These are phyloP conservation scores for Raphanus raphanistrum DNA, from an alignment of 345 rosid species.

Conservation along the genomic window DNA sequence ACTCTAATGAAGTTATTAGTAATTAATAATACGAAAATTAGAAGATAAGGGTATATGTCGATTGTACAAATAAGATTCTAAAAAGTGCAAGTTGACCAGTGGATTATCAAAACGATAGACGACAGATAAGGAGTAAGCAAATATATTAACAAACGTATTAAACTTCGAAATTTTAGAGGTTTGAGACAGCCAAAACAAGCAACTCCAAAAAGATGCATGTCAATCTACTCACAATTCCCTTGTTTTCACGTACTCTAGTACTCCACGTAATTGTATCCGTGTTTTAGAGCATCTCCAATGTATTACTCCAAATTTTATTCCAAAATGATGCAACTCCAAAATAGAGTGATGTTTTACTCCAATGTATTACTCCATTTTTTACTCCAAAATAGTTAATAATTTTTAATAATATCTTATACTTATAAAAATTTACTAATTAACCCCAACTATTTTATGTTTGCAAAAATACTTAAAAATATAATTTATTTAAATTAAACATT, in stretches of 20 bases:
- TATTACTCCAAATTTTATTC: no score
- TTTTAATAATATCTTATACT: no score
- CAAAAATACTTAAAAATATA: no score
- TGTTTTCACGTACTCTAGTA: constrained; percentile 22
- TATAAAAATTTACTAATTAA: no score
- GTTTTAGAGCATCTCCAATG: no score
- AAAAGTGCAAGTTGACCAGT: constrained; percentile 30
- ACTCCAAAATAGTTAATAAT: no score
- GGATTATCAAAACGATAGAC: constrained; percentile 22
- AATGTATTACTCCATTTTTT: no score
- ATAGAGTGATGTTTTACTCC: no score
- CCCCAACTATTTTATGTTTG: no score
- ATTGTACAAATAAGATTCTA: constrained; percentile 9
- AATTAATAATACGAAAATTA: neutral
- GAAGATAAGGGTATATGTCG: constrained; percentile 15
- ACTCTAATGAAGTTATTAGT: neutral
- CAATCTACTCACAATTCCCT: constrained; percentile 30
- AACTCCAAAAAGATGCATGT: constrained; percentile 29
- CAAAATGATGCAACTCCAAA: no score
- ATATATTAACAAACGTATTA: constrained; percentile 21
- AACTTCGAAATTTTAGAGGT: constrained; percentile 19
- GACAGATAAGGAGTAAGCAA: neutral
- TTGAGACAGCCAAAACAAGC: constrained; percentile 29
- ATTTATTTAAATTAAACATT: no score
- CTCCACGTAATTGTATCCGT: constrained; percentile 4